phyloP scores from a whole-genome alignment of 495 filamentous ascomycete genomes.

The Talaromyces trachyspermus region DNA sequence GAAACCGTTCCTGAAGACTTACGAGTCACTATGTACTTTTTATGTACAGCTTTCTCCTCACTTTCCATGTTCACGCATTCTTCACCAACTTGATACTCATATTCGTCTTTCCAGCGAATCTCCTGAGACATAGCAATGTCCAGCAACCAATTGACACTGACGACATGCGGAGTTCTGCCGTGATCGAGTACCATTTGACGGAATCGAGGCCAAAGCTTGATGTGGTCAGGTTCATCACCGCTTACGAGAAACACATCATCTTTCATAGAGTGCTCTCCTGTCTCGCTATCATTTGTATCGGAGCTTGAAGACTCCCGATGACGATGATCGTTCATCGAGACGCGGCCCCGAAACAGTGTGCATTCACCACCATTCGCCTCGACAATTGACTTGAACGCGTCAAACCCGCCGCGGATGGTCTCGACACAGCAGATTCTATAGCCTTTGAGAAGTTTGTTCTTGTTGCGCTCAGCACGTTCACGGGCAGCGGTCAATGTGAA shows the following conservation, averaged over 20 bases:
- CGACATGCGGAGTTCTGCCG: conserved; percentile 67
- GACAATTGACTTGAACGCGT: conserved; percentile 76
- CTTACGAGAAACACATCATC: conserved; percentile 76
- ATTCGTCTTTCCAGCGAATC: conserved; percentile 55
- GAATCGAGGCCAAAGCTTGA: conserved; percentile 72
- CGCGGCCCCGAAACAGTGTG: conserved; percentile 65
- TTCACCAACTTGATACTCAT: conserved; percentile 30
- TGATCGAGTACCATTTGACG: conserved; percentile 63
- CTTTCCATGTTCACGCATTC: background rate
- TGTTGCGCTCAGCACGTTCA: conserved; percentile 63
- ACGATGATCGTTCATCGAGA: conserved; percentile 47
- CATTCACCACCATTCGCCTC: conserved; percentile 83
- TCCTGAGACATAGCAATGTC: conserved; percentile 83
- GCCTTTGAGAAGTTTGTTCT: conserved; percentile 60
- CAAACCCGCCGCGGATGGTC: conserved; percentile 67
- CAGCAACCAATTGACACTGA: conserved; percentile 80
- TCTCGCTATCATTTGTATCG: conserved; percentile 46
- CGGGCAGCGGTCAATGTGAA: conserved; percentile 61
- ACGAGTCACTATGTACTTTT: conserved; percentile 2
- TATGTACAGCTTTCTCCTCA: background rate
- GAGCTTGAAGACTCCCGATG: conserved; percentile 22
- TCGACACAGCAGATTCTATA: conserved; percentile 76
- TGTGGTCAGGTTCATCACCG: conserved; percentile 54
- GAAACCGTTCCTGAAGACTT: too few relatives aligned
- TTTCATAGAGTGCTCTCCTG: conserved; percentile 49